A percentile compares a stretch with the other conserved stretches of the same genome.
phyloP scores from a whole-genome alignment of 2,329 filamentous ascomycete genomes.

The Colletotrichum horii region DNA sequence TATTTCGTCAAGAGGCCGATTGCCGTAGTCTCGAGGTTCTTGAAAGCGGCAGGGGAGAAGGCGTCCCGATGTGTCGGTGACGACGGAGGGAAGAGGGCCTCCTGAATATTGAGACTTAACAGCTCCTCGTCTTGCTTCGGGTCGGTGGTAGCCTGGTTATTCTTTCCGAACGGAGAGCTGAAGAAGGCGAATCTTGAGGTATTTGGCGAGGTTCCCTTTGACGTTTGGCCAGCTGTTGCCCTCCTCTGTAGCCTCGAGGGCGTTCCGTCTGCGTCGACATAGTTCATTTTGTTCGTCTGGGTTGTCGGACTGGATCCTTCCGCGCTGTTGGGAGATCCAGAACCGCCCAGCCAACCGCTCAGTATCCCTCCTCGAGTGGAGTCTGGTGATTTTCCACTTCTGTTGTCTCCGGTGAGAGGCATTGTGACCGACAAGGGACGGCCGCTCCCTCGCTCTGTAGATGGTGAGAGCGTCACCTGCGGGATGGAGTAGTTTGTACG shows the following conservation, averaged over 20 bases:
- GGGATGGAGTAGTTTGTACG: constrained; percentile 22
- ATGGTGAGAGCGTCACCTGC: constrained; percentile 22
- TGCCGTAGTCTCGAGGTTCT: constrained; percentile 65
- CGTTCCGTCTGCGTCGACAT: constrained; percentile 31
- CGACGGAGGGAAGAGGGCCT: constrained; percentile 56
- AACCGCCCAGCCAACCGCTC: constrained; percentile 36
- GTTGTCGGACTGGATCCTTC: constrained; percentile 18
- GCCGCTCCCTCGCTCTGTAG: constrained; percentile 28
- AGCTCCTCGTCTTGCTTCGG: constrained; percentile 54
- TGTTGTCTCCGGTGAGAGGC: constrained; percentile 48
- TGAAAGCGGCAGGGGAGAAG: constrained; percentile 65
- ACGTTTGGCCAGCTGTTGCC: constrained; percentile 29
- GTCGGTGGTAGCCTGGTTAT: constrained; percentile 31
- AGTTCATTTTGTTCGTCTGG: constrained; percentile 15
- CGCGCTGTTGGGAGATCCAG: constrained; percentile 28
- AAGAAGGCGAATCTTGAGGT: constrained; percentile 52
- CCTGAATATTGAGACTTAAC: constrained; percentile 58
- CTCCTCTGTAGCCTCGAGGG: constrained; percentile 31
- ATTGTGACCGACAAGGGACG: constrained; percentile 36
- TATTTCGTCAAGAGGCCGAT: constrained; percentile 59
- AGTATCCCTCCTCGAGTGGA: constrained; percentile 31
- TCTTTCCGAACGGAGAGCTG: constrained; percentile 46
- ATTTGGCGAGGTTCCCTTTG: constrained; percentile 36
- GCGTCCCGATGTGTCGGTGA: constrained; percentile 48
- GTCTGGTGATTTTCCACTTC: constrained; percentile 29